These are phyloP conservation scores for Boletales sp. DNA, from an alignment of 768 basidiomycete genomes.

Conservation along the genomic window DNA sequence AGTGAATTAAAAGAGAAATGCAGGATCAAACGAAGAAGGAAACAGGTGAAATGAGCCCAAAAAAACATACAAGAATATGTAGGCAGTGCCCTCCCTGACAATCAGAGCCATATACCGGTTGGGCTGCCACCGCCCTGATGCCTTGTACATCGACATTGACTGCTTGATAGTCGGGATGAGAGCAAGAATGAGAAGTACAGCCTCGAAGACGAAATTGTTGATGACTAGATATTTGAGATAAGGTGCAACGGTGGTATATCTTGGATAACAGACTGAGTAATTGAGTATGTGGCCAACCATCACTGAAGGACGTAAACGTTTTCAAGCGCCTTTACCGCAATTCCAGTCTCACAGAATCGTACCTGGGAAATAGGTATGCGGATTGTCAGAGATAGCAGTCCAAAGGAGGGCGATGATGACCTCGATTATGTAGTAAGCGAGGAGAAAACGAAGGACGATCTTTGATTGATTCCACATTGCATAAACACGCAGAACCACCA, in stretches of 20 bases:
- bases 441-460: not conserved
- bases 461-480: not conserved
- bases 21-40: no score
- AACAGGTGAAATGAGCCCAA: no score
- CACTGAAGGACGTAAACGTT: no score
- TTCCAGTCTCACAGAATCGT: not conserved
- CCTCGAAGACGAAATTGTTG: not conserved
- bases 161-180: not conserved
- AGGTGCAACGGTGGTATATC: no score
- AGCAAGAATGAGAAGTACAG: not conserved
- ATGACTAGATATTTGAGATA: not conserved
- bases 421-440: not conserved
- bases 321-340: no score
- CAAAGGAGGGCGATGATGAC: not conserved
- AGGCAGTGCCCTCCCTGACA: not conserved
- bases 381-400: not conserved
- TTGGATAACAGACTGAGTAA: no score
- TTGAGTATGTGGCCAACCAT: no score
- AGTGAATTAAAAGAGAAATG: no score
- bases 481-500: conserved; percentile 1
- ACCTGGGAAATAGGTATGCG: not conserved
- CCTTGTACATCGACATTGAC: not conserved
- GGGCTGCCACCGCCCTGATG: not conserved
- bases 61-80: not conserved
- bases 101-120: not conserved